These are phyloP conservation scores for Apiotrichum montevideense DNA, from an alignment of 1,284 basidiomycete genomes.

Conservation along the genomic window DNA sequence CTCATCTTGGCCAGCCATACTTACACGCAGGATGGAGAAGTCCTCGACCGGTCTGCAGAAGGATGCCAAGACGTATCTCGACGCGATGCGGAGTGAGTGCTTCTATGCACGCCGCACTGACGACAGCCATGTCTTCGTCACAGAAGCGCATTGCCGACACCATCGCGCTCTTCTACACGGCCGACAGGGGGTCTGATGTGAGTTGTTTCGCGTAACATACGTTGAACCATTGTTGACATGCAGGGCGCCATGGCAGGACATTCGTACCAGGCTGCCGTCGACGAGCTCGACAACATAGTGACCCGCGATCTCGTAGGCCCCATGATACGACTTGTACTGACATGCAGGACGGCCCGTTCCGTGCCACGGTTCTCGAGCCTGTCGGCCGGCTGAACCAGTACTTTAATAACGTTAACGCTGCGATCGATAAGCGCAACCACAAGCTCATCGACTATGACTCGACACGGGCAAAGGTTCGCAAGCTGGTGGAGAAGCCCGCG, in stretches of 20 bases:
- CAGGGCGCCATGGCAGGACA: conserved; percentile 91
- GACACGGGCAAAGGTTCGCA: conserved; percentile 79
- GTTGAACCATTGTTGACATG: conserved; percentile 48
- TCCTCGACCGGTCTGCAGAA: conserved; percentile 87
- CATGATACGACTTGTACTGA: not conserved
- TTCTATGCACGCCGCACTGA: conserved; percentile 50
- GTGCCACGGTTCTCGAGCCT: conserved; percentile 91
- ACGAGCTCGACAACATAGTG: conserved; percentile 84
- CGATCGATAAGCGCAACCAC: conserved; percentile 90
- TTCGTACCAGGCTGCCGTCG: conserved; percentile 89
- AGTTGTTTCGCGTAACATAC: conserved; percentile 21
- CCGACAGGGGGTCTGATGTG: conserved; percentile 70
- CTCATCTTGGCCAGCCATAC: no score
- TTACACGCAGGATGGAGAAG: conserved; percentile 71
- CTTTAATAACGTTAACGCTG: conserved; percentile 89
- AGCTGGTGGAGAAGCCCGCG: conserved; percentile 84
- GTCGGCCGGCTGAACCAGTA: conserved; percentile 93
- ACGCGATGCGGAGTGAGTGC: conserved; percentile 76
- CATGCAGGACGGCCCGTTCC: conserved; percentile 79
- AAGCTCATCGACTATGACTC: conserved; percentile 98
- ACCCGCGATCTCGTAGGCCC: conserved; percentile 71
- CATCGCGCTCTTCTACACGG: conserved; percentile 85
- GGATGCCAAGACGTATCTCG: conserved; percentile 90
- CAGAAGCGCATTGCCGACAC: conserved; percentile 94
- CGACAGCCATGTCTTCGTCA: conserved; percentile 77